Evolutionary conservation across 2,329 filamentous ascomycete species (phyloP).

Genomic region (Colletotrichum ledebouriae): DNA sequence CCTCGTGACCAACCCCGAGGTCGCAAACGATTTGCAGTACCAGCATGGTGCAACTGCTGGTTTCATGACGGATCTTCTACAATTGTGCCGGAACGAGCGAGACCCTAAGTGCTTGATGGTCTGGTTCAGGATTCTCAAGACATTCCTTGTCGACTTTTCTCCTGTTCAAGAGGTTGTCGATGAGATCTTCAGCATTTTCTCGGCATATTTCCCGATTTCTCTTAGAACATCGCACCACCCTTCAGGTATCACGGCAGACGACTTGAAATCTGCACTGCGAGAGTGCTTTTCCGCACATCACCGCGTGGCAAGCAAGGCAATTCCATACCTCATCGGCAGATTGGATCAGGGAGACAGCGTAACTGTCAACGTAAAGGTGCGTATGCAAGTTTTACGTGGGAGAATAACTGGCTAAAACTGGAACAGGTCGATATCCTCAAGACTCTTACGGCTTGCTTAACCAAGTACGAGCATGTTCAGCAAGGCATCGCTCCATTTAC

Average conservation of each 20-base stretch:
- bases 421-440: slow-evolving; percentile 66
- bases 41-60: slow-evolving; percentile 58
- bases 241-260: slow-evolving; percentile 66
- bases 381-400: slow-evolving; percentile 18
- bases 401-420: not conserved
- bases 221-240: slow-evolving; percentile 64
- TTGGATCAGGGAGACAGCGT: slow-evolving; percentile 71
- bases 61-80: slow-evolving; percentile 64
- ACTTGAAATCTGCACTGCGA: slow-evolving; percentile 67
- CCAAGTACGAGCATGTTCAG: slow-evolving; percentile 61
- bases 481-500: slow-evolving; percentile 63
- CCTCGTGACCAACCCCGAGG: slow-evolving; percentile 59
- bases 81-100: slow-evolving; percentile 67
- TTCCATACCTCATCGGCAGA: slow-evolving; percentile 69
- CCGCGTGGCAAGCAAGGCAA: slow-evolving; percentile 59
- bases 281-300: slow-evolving; percentile 66
- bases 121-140: slow-evolving; percentile 67
- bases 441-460: slow-evolving; percentile 67
- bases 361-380: slow-evolving; percentile 69
- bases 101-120: slow-evolving; percentile 69
- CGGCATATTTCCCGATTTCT: slow-evolving; percentile 73
- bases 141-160: slow-evolving; percentile 60
- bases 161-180: slow-evolving; percentile 61
- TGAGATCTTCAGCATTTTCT: slow-evolving; percentile 68
- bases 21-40: slow-evolving; percentile 60